A percentile compares a stretch with the other conserved stretches of the same genome.
These are phyloP conservation scores for Rhizopogon salebrosus DNA, from an alignment of 768 basidiomycete species.

Conservation along the genomic window DNA sequence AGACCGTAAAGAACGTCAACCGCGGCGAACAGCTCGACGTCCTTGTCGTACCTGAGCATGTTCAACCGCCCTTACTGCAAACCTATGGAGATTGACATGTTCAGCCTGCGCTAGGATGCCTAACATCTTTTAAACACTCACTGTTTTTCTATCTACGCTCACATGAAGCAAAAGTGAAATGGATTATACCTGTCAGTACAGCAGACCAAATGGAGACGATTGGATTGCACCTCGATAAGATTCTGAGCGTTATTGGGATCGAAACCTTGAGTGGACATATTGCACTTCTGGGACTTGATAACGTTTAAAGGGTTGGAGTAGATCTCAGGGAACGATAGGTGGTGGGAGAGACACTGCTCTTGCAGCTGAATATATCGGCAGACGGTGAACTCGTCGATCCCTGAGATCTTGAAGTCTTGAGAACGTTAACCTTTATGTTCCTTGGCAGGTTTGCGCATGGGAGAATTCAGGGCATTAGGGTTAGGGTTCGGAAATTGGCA, in stretches of 20 bases:
- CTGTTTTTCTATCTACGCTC: constrained; percentile 89
- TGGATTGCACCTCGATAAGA: constrained; percentile 63
- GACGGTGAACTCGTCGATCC: not conserved
- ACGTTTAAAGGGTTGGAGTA: not conserved
- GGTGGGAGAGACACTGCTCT: not conserved
- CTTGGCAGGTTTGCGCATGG: not conserved
- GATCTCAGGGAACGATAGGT: not conserved
- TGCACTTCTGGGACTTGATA: constrained; percentile 11
- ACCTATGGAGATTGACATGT: constrained; percentile 13
- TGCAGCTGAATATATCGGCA: not conserved
- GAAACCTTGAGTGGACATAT: constrained; percentile 52
- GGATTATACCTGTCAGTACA: not conserved
- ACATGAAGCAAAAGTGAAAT: not conserved
- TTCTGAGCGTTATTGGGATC: constrained; percentile 93
- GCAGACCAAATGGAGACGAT: not conserved
- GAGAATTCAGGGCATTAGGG: constrained; percentile 10
- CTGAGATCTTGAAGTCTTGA: too few relatives aligned
- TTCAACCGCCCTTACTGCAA: constrained; percentile 84
- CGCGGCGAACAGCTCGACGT: constrained; percentile 1
- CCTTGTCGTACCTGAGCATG: constrained; percentile 77
- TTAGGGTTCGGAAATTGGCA: constrained; percentile 5
- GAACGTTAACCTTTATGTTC: too few relatives aligned
- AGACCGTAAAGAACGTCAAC: constrained; percentile 5
- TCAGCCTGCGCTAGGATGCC: constrained; percentile 5
- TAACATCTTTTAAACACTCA: constrained; percentile 34